phyloP scores from a whole-genome alignment of 2,329 filamentous ascomycete genomes.

The Aspergillus sp. region DNA sequence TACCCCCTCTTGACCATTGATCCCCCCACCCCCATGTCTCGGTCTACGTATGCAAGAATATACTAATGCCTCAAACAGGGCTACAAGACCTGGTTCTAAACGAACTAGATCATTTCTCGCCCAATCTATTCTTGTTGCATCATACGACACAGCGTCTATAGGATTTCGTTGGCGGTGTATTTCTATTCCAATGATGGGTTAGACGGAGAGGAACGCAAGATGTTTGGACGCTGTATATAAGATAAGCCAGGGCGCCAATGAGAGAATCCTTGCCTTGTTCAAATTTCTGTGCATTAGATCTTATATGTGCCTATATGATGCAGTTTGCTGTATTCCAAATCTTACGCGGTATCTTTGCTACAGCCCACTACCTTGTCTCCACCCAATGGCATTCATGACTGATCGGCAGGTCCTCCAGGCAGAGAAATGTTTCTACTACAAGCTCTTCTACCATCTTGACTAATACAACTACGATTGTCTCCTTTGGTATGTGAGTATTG shows the following conservation, averaged over 20 bases:
- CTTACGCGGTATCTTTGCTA: no score
- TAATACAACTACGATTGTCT: no score
- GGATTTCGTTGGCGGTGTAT: slow-evolving; percentile 27
- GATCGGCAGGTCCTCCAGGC: no score
- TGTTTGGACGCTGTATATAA: slow-evolving; percentile 34
- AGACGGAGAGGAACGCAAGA: slow-evolving; percentile 19
- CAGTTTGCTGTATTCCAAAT: no score
- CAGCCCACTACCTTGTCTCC: no score
- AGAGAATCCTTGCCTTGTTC: slow-evolving; percentile 17
- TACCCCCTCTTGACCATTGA: slow-evolving; percentile 8
- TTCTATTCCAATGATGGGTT: slow-evolving; percentile 27
- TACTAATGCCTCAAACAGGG: slow-evolving; percentile 39
- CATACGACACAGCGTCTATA: slow-evolving; percentile 9
- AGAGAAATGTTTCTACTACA: no score
- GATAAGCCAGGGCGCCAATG: slow-evolving; percentile 27
- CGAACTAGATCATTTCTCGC: slow-evolving; percentile 22
- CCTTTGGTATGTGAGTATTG: no score
- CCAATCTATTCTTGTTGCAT: slow-evolving; percentile 4
- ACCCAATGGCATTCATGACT: no score
- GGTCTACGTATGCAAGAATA: neutral
- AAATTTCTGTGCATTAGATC: neutral
- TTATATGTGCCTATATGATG: no score
- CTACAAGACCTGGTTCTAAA: slow-evolving; percentile 59
- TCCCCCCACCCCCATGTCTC: no score
- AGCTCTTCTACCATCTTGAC: no score